A percentile compares a stretch with the other conserved stretches of the same genome.
phyloP scores from a whole-genome alignment of 2,329 filamentous ascomycete species.

The Fonsecaea pedrosoi region DNA sequence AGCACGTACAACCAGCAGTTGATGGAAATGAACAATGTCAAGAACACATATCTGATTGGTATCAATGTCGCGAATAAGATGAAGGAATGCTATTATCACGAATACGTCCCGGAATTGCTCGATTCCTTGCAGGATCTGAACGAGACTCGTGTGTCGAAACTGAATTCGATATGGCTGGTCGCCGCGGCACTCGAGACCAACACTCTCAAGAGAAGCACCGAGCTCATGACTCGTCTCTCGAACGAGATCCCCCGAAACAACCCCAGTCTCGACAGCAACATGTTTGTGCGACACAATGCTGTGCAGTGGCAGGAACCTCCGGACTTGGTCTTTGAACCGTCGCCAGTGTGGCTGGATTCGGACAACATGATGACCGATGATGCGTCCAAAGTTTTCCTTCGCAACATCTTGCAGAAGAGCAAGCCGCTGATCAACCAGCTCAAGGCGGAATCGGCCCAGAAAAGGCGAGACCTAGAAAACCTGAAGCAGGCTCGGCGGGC shows the following conservation, averaged over 20 bases:
- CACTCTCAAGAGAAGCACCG: constrained; percentile 76
- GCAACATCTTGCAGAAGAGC: constrained; percentile 89
- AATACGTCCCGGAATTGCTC: constrained; percentile 91
- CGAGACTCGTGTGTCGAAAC: constrained; percentile 81
- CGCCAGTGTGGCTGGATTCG: constrained; percentile 96
- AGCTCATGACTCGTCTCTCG: constrained; percentile 73
- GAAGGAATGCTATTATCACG: constrained; percentile 96
- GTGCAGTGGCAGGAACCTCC: constrained; percentile 80
- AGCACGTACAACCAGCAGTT: constrained; percentile 91
- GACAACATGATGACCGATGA: constrained; percentile 86
- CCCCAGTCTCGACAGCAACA: constrained; percentile 90
- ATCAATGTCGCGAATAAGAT: constrained; percentile 98
- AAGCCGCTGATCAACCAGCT: constrained; percentile 83
- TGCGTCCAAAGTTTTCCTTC: constrained; percentile 83
- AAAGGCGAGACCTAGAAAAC: constrained; percentile 81
- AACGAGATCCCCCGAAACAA: constrained; percentile 86
- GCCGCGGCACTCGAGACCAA: constrained; percentile 80
- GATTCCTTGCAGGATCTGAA: constrained; percentile 90
- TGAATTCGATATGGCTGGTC: constrained; percentile 85
- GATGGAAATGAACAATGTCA: constrained; percentile 94
- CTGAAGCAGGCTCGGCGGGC: constrained; percentile 77
- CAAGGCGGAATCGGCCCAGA: constrained; percentile 82
- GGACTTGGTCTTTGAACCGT: constrained; percentile 88
- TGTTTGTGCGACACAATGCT: constrained; percentile 95
- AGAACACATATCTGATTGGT: constrained; percentile 95